Base-by-base conservation (phyloP, 192 early-diverging fungal species). In the Coemansia erecta region DNA sequence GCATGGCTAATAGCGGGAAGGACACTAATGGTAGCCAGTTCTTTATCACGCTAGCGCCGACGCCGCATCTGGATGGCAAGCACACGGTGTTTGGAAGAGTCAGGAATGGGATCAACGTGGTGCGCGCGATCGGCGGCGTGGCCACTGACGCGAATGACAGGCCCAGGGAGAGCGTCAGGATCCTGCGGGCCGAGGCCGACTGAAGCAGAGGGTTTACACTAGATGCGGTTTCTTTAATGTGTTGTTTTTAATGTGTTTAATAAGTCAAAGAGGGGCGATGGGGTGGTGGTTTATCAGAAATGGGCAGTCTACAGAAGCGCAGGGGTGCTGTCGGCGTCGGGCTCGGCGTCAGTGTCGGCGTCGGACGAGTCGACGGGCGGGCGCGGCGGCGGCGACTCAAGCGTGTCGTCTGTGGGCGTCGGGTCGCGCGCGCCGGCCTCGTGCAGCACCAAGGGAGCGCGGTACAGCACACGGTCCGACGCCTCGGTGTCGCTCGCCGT, bases 41-140 rank as follows among this genome's bases (percentile, higher is more conserved):
- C 49, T 89, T 90, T 49, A 85, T 89, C 51, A 89, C 89, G 8
- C 81, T 87, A 66, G 80, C 83, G 13, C 90, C 90, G 12, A 83
- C 85, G 26, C 82, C 84, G 22, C 88, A 90, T 66, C 48, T 90
- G 28, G 87, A 92, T 53, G 77, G 82, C 18, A 96, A 97, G 60
- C 97, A 98, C 65, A 93, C 94, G 1, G 81, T 98, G 21, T 98
- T 98, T 85, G 97, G 97, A 12, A 90, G 85, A 28, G 81, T 98
- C 0, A 84, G 86, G 3, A 86, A 85, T 14, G 96, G 96, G 10
- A 70, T 89, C 74, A 86, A 88, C 26, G 86, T 91, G 2, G 81
- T 98, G 37, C 81, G 85, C 56, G 82, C 73, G 17, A 84, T 97
- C 64, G 94, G 95, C 57, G 43, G 71, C 15, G 81, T 92, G 0